Conservation (phyloP, 495 filamentous ascomycete species). For the Penicillium atrosanguineum region DNA sequence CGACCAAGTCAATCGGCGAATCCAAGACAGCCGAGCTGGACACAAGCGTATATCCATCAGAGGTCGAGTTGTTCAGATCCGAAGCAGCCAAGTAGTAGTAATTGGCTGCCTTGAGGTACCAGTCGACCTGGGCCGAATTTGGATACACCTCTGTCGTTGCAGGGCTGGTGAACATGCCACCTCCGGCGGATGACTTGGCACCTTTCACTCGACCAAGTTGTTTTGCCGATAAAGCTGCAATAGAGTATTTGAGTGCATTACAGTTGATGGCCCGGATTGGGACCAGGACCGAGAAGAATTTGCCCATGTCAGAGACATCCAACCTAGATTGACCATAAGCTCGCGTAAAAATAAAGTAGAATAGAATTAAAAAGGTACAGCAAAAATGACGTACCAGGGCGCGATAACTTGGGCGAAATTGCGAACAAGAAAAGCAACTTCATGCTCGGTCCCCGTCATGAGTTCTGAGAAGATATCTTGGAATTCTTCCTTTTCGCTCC, state of each 20-base stretch:
- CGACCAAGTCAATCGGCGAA: constrained; percentile 32
- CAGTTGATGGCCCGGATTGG: constrained; percentile 39
- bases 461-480: constrained; percentile 43
- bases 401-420: constrained; percentile 37
- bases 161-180: constrained; percentile 32
- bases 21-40: constrained; percentile 38
- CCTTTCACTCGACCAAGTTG: constrained; percentile 42
- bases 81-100: constrained; percentile 41
- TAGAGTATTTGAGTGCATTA: constrained; percentile 33
- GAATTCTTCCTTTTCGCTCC: constrained; percentile 37
- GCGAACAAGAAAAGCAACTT: constrained; percentile 38
- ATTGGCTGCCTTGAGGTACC: constrained; percentile 43
- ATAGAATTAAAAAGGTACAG: neutral
- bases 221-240: constrained; percentile 41
- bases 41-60: constrained; percentile 31
- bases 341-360: neutral
- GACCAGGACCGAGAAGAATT: constrained; percentile 38
- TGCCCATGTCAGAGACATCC: constrained; percentile 38
- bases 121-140: constrained; percentile 36
- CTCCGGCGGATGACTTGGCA: constrained; percentile 13
- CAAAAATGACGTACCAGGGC: constrained; percentile 30
- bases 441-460: constrained; percentile 41
- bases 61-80: constrained; percentile 27
- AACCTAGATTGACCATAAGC: constrained; percentile 27
- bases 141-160: constrained; percentile 40